These are phyloP conservation scores for Sporothrix sp. DNA, from an alignment of 2,329 filamentous ascomycete genomes.

Conservation along the genomic window DNA sequence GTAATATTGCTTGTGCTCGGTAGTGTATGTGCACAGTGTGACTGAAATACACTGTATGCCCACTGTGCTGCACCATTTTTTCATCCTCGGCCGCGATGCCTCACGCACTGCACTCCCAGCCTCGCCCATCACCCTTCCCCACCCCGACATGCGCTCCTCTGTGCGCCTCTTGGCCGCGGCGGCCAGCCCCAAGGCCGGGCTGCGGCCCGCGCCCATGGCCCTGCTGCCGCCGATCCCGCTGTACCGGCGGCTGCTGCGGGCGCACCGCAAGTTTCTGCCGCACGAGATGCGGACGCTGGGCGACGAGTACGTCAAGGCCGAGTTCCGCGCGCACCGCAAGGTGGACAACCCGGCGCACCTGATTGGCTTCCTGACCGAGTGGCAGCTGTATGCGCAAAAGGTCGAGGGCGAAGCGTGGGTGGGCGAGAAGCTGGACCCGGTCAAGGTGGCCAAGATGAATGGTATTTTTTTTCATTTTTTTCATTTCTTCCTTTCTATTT, in stretches of 20 bases:
- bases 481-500: no score
- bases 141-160: background rate
- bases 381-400: conserved; percentile 90
- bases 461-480: no score
- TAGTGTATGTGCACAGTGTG: no score
- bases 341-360: conserved; percentile 89
- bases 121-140: no score
- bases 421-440: conserved; percentile 72
- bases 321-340: conserved; percentile 75
- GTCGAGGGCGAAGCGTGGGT: conserved; percentile 81
- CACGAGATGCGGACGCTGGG: conserved; percentile 69
- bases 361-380: conserved; percentile 91
- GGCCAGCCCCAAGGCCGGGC: conserved; percentile 16
- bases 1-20: no score
- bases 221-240: conserved; percentile 80
- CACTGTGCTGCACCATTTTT: no score
- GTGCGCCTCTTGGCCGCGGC: conserved; percentile 11
- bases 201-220: conserved; percentile 43
- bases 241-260: conserved; percentile 77
- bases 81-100: background rate
- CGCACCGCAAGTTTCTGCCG: conserved; percentile 71
- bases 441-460: conserved; percentile 87
- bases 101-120: background rate
- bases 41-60: no score
- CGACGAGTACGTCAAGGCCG: conserved; percentile 85